Evolutionary conservation across 345 rosid species (phyloP), one percentile per base, ranked within the genome.

Genomic region (Viola odorata): DNA sequence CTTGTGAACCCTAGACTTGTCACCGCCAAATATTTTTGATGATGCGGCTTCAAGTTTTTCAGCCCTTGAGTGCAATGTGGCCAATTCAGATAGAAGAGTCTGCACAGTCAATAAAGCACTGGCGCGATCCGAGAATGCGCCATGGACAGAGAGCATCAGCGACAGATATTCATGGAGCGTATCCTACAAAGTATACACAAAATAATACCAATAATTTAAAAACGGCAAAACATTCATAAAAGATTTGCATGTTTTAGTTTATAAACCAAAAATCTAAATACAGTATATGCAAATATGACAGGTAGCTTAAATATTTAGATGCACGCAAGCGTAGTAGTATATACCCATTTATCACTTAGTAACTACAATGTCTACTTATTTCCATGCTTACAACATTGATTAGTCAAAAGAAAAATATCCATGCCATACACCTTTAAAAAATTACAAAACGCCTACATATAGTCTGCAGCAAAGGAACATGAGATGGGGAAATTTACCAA

Each of bases 1-100:
- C 67, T 86, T 91, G 59, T 81, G 86, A 68, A 91, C 80, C 82
- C 97, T 82, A 52, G 96, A 86, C 81, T 79, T 95, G 81, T 95
- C 99, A 36, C 97, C 97, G 23, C 99, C 99, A 86, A 85, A 95
- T 68, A 91, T 81, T 73, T 95, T 95, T 44, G 96, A 85, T 45
- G 97, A 86, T 57, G 92, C 95, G 64, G 85, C 95, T 78, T 95
- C 94, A 69, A 91, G 92, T 71, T 91, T 90, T 64, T 95, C 96
- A 45, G 85, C 82, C 75, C 87, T 91, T 7, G 61, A 72, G 23
- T 88, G 80, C 79, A 90, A 73, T 0, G 92, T 64, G 55, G 99
- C 81, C 61, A 86, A 69, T 42, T 94, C 97, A 45, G 99, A 79
- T 47, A 86, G 63, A 72, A 94, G 92, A 55, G 96, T 86, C 77